A percentile compares a stretch with the other conserved stretches of the same genome.
Evolutionary conservation across 495 filamentous ascomycete species (phyloP).

Genomic region (Cercophora scortea): DNA sequence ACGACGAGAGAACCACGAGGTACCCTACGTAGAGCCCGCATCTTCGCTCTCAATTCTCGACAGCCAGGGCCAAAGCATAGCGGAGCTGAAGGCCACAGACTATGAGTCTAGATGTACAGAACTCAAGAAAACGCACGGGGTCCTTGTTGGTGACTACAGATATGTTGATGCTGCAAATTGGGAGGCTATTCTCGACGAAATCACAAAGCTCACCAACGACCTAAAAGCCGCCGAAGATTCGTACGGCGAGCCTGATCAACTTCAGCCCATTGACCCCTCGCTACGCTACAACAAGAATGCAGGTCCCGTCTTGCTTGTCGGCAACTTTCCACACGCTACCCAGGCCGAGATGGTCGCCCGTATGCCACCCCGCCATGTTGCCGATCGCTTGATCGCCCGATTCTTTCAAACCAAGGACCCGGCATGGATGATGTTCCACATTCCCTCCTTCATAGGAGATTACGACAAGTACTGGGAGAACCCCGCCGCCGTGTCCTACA

Average conservation of each 20-base stretch:
- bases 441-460: constrained; percentile 35
- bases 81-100: constrained; percentile 1
- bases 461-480: constrained; percentile 26
- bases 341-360: constrained; percentile 33
- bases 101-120: background rate
- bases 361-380: constrained; percentile 32
- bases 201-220: constrained; percentile 16
- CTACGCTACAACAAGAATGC: constrained; percentile 9
- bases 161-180: constrained; percentile 45
- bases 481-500: constrained; percentile 9
- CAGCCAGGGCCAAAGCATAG: no score
- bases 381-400: constrained; percentile 38
- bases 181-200: constrained; percentile 44
- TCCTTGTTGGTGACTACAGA: constrained; percentile 30
- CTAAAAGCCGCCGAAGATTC: constrained; percentile 10
- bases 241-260: constrained; percentile 20
- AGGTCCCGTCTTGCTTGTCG: constrained; percentile 35
- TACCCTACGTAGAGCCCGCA: background rate
- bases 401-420: constrained; percentile 40
- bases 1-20: constrained; percentile 8
- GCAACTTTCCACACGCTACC: constrained; percentile 21
- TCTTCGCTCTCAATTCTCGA: no score
- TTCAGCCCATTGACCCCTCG: background rate
- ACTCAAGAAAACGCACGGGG: constrained; percentile 15
- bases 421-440: constrained; percentile 31